Evolutionary conservation across 805 yeast species (phyloP).

Genomic region (Blastobotrys mokoenaii): DNA sequence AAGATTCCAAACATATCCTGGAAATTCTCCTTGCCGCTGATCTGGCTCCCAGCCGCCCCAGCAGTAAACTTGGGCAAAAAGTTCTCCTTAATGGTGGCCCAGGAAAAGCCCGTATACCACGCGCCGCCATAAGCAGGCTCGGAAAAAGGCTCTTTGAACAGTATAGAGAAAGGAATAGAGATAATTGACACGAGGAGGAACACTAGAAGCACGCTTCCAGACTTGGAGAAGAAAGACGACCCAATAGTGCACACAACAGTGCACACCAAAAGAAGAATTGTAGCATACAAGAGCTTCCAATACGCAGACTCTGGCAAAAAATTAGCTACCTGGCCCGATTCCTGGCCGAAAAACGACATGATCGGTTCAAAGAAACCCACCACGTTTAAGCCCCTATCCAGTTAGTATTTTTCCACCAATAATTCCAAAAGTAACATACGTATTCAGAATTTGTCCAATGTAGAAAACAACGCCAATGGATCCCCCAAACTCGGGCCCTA

Average conservation of each 20-base stretch:
- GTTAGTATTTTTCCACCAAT: too few relatives aligned
- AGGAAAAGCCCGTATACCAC: slow-evolving; percentile 64
- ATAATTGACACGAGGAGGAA: slow-evolving; percentile 16
- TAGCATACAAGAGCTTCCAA: slow-evolving; percentile 65
- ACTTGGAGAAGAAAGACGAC: slow-evolving; percentile 16
- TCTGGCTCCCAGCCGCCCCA: slow-evolving; percentile 87
- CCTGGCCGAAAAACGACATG: slow-evolving; percentile 62
- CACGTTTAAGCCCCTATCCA: slow-evolving; percentile 82
- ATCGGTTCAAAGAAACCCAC: slow-evolving; percentile 94
- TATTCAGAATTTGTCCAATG: slow-evolving; percentile 85
- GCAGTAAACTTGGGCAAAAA: slow-evolving; percentile 71
- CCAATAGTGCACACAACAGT: slow-evolving; percentile 19
- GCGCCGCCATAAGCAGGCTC: slow-evolving; percentile 19
- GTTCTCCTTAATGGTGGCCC: slow-evolving; percentile 58
- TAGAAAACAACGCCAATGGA: slow-evolving; percentile 92
- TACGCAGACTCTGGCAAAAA: slow-evolving; percentile 63
- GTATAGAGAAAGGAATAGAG: slow-evolving; percentile 62
- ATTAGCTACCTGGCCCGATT: slow-evolving; percentile 45
- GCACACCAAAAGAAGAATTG: slow-evolving; percentile 36
- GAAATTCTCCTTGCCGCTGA: slow-evolving; percentile 58
- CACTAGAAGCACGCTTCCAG: slow-evolving; percentile 17
- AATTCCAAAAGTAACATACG: slow-evolving; percentile 16
- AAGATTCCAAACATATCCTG: slow-evolving; percentile 86
- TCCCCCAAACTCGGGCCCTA: slow-evolving; percentile 98
- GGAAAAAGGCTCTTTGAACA: slow-evolving; percentile 54